Percentiles rank a stretch among this genome's conserved stretches.
These are phyloP conservation scores for Russula dissimulans DNA, from an alignment of 768 basidiomycete species.

Conservation along the genomic window DNA sequence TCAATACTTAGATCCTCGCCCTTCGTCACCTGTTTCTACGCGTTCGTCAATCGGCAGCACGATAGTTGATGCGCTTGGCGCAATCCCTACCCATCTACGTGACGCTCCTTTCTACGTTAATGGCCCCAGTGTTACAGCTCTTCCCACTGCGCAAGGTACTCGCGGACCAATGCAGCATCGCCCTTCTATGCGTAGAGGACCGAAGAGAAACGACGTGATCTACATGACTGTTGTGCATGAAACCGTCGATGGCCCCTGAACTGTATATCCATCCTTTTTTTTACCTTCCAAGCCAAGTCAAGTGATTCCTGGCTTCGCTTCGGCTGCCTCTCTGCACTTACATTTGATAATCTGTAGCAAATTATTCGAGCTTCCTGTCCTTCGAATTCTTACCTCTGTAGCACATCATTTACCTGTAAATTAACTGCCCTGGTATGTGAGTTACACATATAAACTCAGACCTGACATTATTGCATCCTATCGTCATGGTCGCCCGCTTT, in stretches of 20 bases:
- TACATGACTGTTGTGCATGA: conserved; percentile 19
- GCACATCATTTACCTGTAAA: conserved; percentile 6
- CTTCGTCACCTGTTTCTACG: conserved; percentile 5
- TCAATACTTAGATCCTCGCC: neutral
- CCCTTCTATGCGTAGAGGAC: neutral
- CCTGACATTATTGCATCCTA: neutral
- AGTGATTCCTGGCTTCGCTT: neutral
- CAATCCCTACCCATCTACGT: conserved; percentile 9
- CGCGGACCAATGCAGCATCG: neutral
- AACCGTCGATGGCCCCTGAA: neutral
- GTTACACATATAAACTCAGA: neutral
- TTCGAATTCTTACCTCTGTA: conserved; percentile 12
- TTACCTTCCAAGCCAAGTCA: neutral
- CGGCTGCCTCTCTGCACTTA: neutral
- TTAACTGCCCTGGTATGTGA: neutral
- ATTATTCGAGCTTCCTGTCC: neutral
- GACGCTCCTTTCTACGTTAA: conserved; percentile 8
- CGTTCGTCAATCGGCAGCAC: conserved; percentile 9
- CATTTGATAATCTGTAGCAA: conserved; percentile 13
- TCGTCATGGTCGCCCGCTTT: too few species aligned
- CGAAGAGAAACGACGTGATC: conserved; percentile 9
- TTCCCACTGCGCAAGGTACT: neutral
- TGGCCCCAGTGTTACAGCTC: neutral
- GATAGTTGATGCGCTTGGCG: conserved; percentile 13
- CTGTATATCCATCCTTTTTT: neutral